Conservation (phyloP, 768 basidiomycete genomes). For the Tulasnella sp. region DNA sequence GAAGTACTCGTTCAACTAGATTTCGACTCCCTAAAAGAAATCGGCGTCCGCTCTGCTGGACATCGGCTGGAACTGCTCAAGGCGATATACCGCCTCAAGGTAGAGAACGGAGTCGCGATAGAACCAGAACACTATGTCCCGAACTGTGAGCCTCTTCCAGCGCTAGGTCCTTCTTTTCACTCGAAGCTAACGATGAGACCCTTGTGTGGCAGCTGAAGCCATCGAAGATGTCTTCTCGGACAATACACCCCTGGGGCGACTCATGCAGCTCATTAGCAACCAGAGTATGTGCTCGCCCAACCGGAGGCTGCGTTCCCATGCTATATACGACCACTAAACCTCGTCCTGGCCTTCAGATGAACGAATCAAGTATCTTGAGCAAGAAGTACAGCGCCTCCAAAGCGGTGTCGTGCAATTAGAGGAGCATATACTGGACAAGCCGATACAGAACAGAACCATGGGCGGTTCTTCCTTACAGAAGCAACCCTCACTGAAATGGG, state of each 20-base stretch:
- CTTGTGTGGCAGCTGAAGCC: conserved; percentile 48
- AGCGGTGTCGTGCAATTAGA: conserved; percentile 43
- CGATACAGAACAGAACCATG: not conserved
- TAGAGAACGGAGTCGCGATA: conserved; percentile 75
- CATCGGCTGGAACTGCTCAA: conserved; percentile 90
- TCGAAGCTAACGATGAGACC: conserved; percentile 31
- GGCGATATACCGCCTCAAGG: conserved; percentile 84
- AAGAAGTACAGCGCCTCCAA: conserved; percentile 69
- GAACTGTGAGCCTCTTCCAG: conserved; percentile 58
- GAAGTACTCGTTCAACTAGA: conserved; percentile 83
- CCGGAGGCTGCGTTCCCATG: not conserved
- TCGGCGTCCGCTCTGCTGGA: conserved; percentile 87
- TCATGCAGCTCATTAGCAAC: conserved; percentile 40
- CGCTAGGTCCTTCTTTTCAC: not conserved
- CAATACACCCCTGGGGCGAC: conserved; percentile 17
- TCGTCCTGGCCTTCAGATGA: conserved; percentile 46
- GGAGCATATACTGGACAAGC: not conserved
- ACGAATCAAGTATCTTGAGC: conserved; percentile 64
- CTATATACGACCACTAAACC: not conserved
- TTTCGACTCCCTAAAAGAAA: conserved; percentile 74
- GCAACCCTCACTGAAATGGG: conserved; percentile 87
- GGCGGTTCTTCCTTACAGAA: conserved; percentile 44
- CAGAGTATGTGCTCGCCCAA: conserved; percentile 12
- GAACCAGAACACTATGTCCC: conserved; percentile 83
- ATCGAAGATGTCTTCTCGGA: conserved; percentile 59